Base-by-base conservation (phyloP, 805 yeast genomes). In the Sugiyamaella mastotermitis region DNA sequence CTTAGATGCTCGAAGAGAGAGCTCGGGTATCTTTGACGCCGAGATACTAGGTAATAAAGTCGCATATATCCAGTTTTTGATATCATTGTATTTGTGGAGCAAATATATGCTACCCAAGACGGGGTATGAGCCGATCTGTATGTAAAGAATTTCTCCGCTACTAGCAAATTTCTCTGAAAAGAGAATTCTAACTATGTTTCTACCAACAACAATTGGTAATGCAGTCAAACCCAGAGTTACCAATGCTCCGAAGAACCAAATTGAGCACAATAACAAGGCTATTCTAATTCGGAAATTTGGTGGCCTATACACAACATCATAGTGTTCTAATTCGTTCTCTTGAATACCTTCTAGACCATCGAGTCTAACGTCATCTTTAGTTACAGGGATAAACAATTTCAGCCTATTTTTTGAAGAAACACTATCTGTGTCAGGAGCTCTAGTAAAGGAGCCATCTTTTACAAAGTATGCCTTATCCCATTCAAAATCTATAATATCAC, bases 391-490 rank as follows among this genome's bases (percentile, higher is more conserved):
- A 62, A 92, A 92, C 41, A 87, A 61, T 33, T 74, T 71, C 17
- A 49, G 39, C 48, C 74, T 73, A 46, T 69, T 77, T 33, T 71
- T 72, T 41, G 86, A 65, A 0, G 90, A 75, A 15, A 81, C 78
- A 11, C 78, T 79, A 55, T 88, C 97, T 47, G 74, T 74, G 42
- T 76, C 80, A 1, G 98, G 98, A 1, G 87, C 98, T 40, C 97
- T 74, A 23, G 88, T 76, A 51, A 74, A 81, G 33, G 67, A 65
- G 3, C 98, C 98, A 57, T 84, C 81, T 0, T 88, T 88, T 5
- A 84, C 76, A 53, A 82, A 82, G 33, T 74, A 77, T 0, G 82
- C 77, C 8, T 53, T 55, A 31, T 31, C 23, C 33, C 33, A 31
- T 20, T 17, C 18, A 9, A 7, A 6, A 31, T 18, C 16, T 10